Evolutionary conservation across 1,139 yeast species (phyloP), one percentile per base, ranked within the genome.

Genomic region (Oligophagozyma castellii): DNA sequence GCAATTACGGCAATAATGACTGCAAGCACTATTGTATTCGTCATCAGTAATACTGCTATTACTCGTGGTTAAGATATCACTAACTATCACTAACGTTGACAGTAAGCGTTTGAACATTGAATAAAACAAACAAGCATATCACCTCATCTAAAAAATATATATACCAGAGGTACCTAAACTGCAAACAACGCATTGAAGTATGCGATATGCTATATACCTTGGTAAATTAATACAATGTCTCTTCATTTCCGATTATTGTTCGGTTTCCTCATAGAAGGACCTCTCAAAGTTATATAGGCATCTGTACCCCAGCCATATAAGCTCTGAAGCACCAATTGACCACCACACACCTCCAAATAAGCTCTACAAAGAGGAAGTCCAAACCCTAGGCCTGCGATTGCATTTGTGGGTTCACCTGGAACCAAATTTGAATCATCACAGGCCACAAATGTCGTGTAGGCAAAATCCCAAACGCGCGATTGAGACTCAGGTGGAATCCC

Each of bases 341-440:
- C 96, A 23, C 73, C 74, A 47, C 75, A 74, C 45, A 73, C 64
- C 46, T 70, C 76, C 21, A 75, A 70, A 43, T 76, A 76, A 0
- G 79, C 76, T 45, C 70, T 69, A 57, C 89, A 80, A 36, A 86
- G 59, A 1, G 96, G 96, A 30, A 86, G 56, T 0, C 98, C 98
- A 48, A 83, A 86, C 1, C 98, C 98, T 80, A 89, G 77, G 0
- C 98, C 98, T 0, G 95, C 95, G 19, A 84, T 81, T 5, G 72
- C 67, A 43, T 76, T 71, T 0, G 77, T 75, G 1, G 76, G 79
- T 21, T 59, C 65, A 47, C 84, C 92, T 0, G 92, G 92, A 12
- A 80, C 73, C 12, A 70, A 68, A 43, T 78, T 78, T n/a, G n/a
- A n/a, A n/a, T n/a, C n/a, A n/a, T n/a, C n/a, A 10, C 20, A 18